A percentile compares a stretch with the other conserved stretches of the same genome.
Evolutionary conservation across 352 stramenopile species (phyloP).

Genomic region (Pseudoperonospora humuli): DNA sequence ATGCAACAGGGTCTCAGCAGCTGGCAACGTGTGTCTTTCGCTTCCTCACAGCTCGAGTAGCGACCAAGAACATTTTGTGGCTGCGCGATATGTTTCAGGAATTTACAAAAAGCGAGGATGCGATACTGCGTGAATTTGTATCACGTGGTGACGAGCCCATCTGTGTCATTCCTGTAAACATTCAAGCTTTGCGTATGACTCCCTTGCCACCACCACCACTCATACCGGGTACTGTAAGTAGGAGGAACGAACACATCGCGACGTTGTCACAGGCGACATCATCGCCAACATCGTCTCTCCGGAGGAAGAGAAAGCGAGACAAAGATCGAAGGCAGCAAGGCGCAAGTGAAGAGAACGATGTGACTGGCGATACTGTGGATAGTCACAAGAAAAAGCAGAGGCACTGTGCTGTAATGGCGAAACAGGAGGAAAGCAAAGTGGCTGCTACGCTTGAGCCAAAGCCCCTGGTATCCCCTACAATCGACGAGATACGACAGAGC

Average conservation of each 20-base stretch:
- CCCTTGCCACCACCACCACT: conserved; percentile 6
- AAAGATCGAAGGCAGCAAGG: background rate
- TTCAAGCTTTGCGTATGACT: conserved; percentile 5
- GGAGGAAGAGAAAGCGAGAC: conserved; percentile 1
- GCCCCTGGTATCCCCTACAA: background rate
- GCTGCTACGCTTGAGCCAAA: background rate
- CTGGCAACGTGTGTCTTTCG: conserved; percentile 9
- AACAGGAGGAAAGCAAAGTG: background rate
- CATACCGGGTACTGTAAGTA: background rate
- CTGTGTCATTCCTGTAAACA: conserved; percentile 25
- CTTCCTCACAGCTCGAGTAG: conserved; percentile 21
- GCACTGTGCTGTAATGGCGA: background rate
- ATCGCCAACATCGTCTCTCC: background rate
- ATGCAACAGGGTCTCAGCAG: background rate
- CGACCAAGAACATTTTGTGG: conserved; percentile 33
- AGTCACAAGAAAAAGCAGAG: background rate
- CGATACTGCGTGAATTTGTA: conserved; percentile 18
- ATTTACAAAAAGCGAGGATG: conserved; percentile 22
- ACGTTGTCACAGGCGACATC: background rate
- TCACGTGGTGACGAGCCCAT: conserved; percentile 12
- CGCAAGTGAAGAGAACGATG: background rate
- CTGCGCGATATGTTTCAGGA: conserved; percentile 25
- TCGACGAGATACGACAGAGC: background rate
- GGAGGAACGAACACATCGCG: background rate
- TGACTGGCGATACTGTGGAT: background rate